Conservation (phyloP, 805 yeast species). For the Myxozyma neglecta region DNA sequence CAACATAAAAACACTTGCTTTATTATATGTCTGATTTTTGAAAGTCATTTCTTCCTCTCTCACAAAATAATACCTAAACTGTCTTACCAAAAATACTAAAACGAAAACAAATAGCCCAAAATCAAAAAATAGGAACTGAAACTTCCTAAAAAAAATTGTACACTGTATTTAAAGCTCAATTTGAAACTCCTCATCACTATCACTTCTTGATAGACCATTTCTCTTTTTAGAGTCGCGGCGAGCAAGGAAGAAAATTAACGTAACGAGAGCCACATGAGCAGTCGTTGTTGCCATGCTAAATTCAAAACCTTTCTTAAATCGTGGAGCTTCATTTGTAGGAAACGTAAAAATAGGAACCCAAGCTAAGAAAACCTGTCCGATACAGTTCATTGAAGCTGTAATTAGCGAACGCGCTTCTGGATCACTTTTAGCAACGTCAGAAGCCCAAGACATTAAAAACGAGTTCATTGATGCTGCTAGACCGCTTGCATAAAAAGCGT, state of each 20-base stretch:
- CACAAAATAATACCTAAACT: too few relatives aligned
- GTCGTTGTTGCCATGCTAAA: constrained; percentile 13
- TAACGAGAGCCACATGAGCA: constrained; percentile 8
- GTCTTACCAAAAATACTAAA: too few relatives aligned
- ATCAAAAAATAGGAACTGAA: too few relatives aligned
- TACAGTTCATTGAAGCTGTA: constrained; percentile 40
- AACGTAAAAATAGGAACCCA: constrained; percentile 43
- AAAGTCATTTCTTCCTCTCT: too few relatives aligned
- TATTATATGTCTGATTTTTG: too few relatives aligned
- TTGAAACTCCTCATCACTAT: background rate
- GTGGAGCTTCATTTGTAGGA: constrained; percentile 42
- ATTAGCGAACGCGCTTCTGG: constrained; percentile 38
- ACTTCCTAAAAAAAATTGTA: background rate
- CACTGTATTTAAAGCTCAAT: background rate
- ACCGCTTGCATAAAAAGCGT: constrained; percentile 16
- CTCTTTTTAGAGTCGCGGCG: constrained; percentile 13
- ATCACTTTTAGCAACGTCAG: constrained; percentile 35
- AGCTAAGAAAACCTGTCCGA: constrained; percentile 42
- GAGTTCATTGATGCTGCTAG: constrained; percentile 15
- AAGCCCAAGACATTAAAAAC: constrained; percentile 36
- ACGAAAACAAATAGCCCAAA: too few relatives aligned
- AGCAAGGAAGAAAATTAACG: constrained; percentile 7
- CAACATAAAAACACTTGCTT: too few relatives aligned
- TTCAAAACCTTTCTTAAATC: constrained; percentile 13
- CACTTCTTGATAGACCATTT: background rate